A percentile compares a stretch with the other conserved stretches of the same genome.
Conservation (phyloP, 257 asterid species). For the Lithospermum erythrorhizon region DNA sequence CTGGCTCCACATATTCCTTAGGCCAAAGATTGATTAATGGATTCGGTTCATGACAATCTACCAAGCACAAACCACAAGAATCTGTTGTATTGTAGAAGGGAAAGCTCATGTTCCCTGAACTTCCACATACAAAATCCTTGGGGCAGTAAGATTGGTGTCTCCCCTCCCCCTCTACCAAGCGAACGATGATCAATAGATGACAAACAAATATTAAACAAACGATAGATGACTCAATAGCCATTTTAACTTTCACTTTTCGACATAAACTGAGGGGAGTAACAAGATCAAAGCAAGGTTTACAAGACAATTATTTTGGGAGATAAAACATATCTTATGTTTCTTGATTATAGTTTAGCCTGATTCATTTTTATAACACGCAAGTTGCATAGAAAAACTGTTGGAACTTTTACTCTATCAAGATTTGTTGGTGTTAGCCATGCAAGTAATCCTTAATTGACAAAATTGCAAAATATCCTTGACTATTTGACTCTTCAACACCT, state of each 20-base stretch:
- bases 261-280: too few relatives aligned
- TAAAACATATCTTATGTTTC: neutral
- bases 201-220: neutral
- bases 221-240: too few relatives aligned
- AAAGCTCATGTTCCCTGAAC: conserved; percentile 11
- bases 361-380: conserved; percentile 11
- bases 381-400: conserved; percentile 14
- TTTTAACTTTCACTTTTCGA: too few relatives aligned
- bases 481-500: neutral
- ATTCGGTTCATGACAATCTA: neutral
- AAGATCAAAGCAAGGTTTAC: neutral
- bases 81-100: conserved; percentile 12
- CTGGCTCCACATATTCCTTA: neutral
- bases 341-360: neutral
- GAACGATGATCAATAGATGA: neutral
- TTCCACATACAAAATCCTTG: conserved; percentile 14
- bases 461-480: neutral
- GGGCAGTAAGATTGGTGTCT: conserved; percentile 5
- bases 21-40: conserved; percentile 18
- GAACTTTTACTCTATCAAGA: neutral
- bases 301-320: too few relatives aligned
- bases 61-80: conserved; percentile 28
- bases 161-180: neutral
- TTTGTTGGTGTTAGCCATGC: neutral
- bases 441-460: neutral